Percentiles rank a stretch among this genome's conserved stretches.
These are phyloP conservation scores for Epithemia pelagica DNA, from an alignment of 108 stramenopile species.

Conservation along the genomic window DNA sequence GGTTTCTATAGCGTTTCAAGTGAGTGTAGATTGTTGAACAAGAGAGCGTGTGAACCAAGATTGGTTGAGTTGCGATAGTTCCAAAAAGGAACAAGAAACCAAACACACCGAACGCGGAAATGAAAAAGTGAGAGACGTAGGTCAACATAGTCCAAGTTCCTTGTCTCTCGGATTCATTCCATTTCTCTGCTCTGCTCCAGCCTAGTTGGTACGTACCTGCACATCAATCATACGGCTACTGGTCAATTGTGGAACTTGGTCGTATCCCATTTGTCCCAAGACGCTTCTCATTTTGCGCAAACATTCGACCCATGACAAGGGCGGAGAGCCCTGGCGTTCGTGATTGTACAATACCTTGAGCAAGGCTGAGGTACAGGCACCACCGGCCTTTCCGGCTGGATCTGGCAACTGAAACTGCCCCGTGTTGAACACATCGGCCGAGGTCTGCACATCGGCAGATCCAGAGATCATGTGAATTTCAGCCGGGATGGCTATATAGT, in stretches of 20 bases:
- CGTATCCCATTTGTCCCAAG: slow-evolving; percentile 48
- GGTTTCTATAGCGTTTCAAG: no score
- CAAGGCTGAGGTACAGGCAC: slow-evolving; percentile 83
- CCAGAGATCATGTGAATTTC: slow-evolving; percentile 86
- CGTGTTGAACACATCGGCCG: slow-evolving; percentile 79
- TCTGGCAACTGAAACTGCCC: slow-evolving; percentile 69
- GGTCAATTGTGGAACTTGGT: slow-evolving; percentile 69
- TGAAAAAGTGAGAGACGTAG: no score
- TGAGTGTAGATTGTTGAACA: no score
- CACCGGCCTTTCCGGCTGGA: slow-evolving; percentile 60
- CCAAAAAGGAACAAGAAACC: no score
- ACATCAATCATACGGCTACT: slow-evolving; percentile 72
- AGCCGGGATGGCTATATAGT: slow-evolving; percentile 45
- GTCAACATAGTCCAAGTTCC: no score
- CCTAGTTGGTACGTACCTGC: no score
- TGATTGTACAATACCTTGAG: slow-evolving; percentile 54
- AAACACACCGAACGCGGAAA: no score
- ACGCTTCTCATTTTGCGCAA: slow-evolving; percentile 52
- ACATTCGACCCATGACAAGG: slow-evolving; percentile 64
- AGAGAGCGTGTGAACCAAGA: background rate
- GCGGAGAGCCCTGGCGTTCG: slow-evolving; percentile 13
- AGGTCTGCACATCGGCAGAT: slow-evolving; percentile 74
- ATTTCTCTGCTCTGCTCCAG: no score
- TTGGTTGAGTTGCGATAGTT: slow-evolving; percentile 17
- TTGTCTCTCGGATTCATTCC: no score